Base-by-base conservation (phyloP, 2,329 filamentous ascomycete species). In the Trichoderma atrobrunneum region DNA sequence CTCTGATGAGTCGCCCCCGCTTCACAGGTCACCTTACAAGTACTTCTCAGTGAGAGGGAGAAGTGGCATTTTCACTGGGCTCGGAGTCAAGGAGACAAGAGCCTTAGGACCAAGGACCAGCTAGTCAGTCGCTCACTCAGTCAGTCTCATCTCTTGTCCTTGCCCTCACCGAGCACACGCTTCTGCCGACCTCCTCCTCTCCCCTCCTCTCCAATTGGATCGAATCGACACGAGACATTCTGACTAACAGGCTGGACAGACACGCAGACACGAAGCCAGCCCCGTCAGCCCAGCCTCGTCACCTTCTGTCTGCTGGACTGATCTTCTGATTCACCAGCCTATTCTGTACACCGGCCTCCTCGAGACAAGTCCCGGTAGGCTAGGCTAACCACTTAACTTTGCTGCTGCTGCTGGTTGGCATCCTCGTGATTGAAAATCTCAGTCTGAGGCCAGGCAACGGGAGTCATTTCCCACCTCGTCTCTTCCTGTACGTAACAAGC, bases 1-100 rank as follows among this genome's bases (percentile, higher is more conserved):
- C 67, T 63, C 59, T 59, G 56, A 71, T 60, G 59, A 71, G 51
- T 66, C 62, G 61, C 63, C 72, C 72, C 72, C 72, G 72, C 72
- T 73, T 73, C 36, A 21, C 34, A 71, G 67, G 61, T 54, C 56
- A 66, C 66, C 39, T 59, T 36, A 18, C 28, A 21, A 18, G 28
- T 39, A 18, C 28, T n/a, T 54, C n/a, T 34, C 43, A 18, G 43
- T 24, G 43, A 54, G 26, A 30, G 26, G 21, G 36, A 61, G 66
- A 21, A 48, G 57, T 59, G 67, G 36, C 57, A 51, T 36, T 70
- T 61, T 36, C 57, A 70, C 54, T 39, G 57, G 65, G 18, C 26
- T 51, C 39, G 21, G 24, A 48, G 63, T 28, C 63, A 36, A 26
- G 56, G 67, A 54, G n/a, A 11, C 26, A 39, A 62, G 28, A 26